Conservation (phyloP, 2,329 filamentous ascomycete species). For the Tolypocladium sp. region DNA sequence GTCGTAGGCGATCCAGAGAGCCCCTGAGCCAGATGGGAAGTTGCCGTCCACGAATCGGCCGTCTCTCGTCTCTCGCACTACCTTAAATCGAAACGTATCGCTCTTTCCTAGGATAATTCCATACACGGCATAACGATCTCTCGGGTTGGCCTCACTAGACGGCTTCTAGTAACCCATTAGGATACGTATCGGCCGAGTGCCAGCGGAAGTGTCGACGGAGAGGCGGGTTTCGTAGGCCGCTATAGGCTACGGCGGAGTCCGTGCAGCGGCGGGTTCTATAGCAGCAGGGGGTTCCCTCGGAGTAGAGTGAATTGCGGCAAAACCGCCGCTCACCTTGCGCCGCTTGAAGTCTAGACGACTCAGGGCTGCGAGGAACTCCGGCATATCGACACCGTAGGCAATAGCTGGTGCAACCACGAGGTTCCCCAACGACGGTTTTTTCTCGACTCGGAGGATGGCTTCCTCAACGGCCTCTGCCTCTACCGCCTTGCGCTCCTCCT, state of each 20-base stretch:
- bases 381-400: constrained; percentile 41
- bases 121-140: constrained; percentile 52
- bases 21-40: constrained; percentile 50
- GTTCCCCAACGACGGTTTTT: constrained; percentile 33
- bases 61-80: constrained; percentile 50
- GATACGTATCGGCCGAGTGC: constrained; percentile 47
- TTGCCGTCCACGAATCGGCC: constrained; percentile 49
- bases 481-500: constrained; percentile 26
- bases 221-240: constrained; percentile 9
- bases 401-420: constrained; percentile 31
- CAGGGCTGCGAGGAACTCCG: constrained; percentile 28
- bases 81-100: constrained; percentile 56
- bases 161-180: constrained; percentile 51
- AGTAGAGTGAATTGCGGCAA: constrained; percentile 22
- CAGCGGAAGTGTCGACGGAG: constrained; percentile 33
- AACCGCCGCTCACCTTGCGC: constrained; percentile 31
- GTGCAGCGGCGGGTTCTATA: constrained; percentile 1
- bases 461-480: constrained; percentile 36
- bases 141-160: constrained; percentile 35
- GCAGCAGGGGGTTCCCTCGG: constrained; percentile 3
- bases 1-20: constrained; percentile 54
- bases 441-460: constrained; percentile 33
- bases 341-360: constrained; percentile 35
- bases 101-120: constrained; percentile 52
- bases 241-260: constrained; percentile 11